Evolutionary conservation across 2,329 filamentous ascomycete genomes (phyloP).

Genomic region (Aspergillus luchuensis): DNA sequence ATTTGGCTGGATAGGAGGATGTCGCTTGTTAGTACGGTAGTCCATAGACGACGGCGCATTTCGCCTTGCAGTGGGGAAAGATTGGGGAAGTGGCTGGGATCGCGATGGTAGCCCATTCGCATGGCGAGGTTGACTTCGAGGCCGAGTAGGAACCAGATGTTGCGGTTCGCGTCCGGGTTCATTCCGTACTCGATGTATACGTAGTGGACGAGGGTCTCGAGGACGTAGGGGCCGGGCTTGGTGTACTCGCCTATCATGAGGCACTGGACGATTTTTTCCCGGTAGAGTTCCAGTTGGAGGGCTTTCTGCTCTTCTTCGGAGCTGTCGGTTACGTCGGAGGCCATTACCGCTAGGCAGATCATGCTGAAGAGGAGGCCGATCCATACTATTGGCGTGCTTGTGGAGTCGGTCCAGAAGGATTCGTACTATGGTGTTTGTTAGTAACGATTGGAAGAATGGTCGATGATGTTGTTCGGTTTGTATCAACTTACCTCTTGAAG

Average conservation of each 20-base stretch:
- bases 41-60: conserved; percentile 48
- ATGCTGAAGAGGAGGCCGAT: conserved; percentile 48
- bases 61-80: conserved; percentile 59
- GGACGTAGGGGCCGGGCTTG: conserved; percentile 53
- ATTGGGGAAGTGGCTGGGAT: conserved; percentile 54
- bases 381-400: conserved; percentile 45
- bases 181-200: conserved; percentile 57
- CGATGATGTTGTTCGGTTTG: not conserved
- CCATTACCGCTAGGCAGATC: conserved; percentile 31
- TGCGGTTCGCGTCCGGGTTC: conserved; percentile 55
- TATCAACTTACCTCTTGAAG: conserved; percentile 31
- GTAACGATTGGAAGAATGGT: conserved; percentile 1
- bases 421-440: conserved; percentile 37
- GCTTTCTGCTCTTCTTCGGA: conserved; percentile 9
- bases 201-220: conserved; percentile 60
- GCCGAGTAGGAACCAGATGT: conserved; percentile 56
- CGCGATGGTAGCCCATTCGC: conserved; percentile 62
- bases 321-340: conserved; percentile 12
- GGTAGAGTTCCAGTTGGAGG: conserved; percentile 24
- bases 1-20: conserved; percentile 63
- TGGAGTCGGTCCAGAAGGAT: conserved; percentile 47
- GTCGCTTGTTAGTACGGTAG: conserved; percentile 54
- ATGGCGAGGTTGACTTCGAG: conserved; percentile 60
- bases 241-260: conserved; percentile 58
- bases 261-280: conserved; percentile 52